These are phyloP conservation scores for Furcasterigmium sp. DNA, from an alignment of 2,329 filamentous ascomycete species.

Conservation along the genomic window DNA sequence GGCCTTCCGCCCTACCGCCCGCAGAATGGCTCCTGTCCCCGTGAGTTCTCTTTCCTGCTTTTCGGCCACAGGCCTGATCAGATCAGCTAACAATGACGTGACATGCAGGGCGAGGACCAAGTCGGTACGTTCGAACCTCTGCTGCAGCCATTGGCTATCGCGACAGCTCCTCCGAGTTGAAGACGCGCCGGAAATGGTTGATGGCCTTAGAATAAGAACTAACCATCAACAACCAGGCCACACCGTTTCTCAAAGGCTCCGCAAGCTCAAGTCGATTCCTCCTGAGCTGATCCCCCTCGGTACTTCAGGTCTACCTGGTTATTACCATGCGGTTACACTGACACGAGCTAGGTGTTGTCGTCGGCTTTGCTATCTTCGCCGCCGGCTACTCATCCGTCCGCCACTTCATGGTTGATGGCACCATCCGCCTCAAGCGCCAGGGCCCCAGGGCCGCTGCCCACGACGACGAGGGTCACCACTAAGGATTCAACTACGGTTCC, in stretches of 20 bases:
- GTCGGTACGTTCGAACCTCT: constrained; percentile 48
- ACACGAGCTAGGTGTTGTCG: constrained; percentile 64
- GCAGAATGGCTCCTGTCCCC: constrained; percentile 66
- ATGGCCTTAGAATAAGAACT: constrained; percentile 7
- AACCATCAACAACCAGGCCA: constrained; percentile 57
- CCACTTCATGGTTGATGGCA: constrained; percentile 88
- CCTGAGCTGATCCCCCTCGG: constrained; percentile 92
- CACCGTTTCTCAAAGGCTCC: constrained; percentile 92
- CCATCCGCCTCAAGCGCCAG: constrained; percentile 78
- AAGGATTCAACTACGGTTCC: constrained; percentile 13
- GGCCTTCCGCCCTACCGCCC: constrained; percentile 61
- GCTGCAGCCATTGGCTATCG: constrained; percentile 9
- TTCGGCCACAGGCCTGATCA: constrained; percentile 12
- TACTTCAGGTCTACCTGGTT: constrained; percentile 40
- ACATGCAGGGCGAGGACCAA: constrained; percentile 58
- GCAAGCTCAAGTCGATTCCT: constrained; percentile 83
- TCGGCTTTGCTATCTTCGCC: constrained; percentile 76
- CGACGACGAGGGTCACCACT: constrained; percentile 25
- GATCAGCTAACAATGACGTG: constrained; percentile 24
- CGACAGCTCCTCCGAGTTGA: constrained; percentile 4
- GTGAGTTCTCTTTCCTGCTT: constrained; percentile 46
- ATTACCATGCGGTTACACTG: not conserved
- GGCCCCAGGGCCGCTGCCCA: constrained; percentile 36
- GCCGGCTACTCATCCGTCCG: constrained; percentile 75
- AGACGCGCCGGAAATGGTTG: not conserved